Evolutionary conservation across 768 basidiomycete species (phyloP), one percentile per base, ranked within the genome.

Genomic region (Russula ochroleuca): DNA sequence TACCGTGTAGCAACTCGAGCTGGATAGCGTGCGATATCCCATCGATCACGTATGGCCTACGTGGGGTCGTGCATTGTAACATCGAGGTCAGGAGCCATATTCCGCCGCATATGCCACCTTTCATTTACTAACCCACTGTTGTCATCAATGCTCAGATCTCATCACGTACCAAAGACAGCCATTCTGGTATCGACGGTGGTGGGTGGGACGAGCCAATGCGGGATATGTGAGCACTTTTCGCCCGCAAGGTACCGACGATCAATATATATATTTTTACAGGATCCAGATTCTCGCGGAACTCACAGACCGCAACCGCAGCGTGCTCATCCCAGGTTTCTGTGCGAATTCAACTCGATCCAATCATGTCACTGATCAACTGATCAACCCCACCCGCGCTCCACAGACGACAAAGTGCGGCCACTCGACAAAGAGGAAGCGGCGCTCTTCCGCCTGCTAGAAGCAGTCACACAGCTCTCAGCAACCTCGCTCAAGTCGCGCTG

Each of bases 141-240:
- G 23, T 38, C 21, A 19, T 58, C 9, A 6, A 33, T 48, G 7
- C 40, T 47, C 11, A 92, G 85, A 85, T 98, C 61, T 81, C 81
- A 5, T 92, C 84, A 66, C 75, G 81, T 33, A 78, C 82, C 14
- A 61, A 57, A 28, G 96, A 98, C 72, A 78, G 92, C 48, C 97
- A 99, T 73, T 94, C 93, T 17, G 97, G 97, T 65, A 82, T 98
- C 10, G 93, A 97, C 70, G 97, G 97, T 37, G 97, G 97, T 17
- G 89, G 85, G 1, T 81, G 86, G 2, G 77, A 78, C 3, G 97
- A 99, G 74, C 95, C 97, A 0, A 93, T 98, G 90, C 78, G 86
- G 54, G 97, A 98, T 70, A 92, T 98, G 90, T 92, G 48, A 69
- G 61, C 82, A 70, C 31, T 28, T 47, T 40, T 8, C 11, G 47